These are phyloP conservation scores for Trametes cinnabarina DNA, from an alignment of 768 basidiomycete species.

Conservation along the genomic window DNA sequence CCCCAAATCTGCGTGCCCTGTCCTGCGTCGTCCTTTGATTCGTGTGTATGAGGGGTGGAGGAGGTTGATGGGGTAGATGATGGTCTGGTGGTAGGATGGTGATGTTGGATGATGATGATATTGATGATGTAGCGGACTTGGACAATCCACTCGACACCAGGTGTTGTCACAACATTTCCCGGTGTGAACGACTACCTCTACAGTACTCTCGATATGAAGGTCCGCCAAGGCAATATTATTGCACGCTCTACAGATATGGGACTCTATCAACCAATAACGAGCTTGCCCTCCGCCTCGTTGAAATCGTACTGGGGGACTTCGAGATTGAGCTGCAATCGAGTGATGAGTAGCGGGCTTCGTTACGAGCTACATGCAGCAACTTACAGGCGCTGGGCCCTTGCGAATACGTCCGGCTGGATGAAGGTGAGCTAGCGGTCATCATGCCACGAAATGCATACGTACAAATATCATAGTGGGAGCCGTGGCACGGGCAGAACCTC, in stretches of 20 bases:
- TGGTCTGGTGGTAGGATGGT: background rate
- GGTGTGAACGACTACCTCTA: background rate
- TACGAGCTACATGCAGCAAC: conserved; percentile 27
- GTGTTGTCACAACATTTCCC: conserved; percentile 3
- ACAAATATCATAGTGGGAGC: conserved; percentile 98
- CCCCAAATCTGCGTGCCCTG: conserved; percentile 1
- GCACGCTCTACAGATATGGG: conserved; percentile 14
- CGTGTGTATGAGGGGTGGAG: background rate
- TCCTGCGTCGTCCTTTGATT: background rate
- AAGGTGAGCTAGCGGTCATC: conserved; percentile 12
- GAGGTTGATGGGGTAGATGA: background rate
- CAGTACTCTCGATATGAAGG: background rate
- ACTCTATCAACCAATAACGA: conserved; percentile 71
- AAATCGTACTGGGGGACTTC: conserved; percentile 89
- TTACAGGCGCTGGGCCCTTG: conserved; percentile 93
- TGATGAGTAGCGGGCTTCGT: conserved; percentile 13
- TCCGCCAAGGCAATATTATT: conserved; percentile 11
- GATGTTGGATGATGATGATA: background rate
- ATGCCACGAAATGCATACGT: conserved; percentile 31
- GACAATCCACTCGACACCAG: background rate
- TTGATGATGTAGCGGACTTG: background rate
- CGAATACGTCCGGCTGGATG: conserved; percentile 83
- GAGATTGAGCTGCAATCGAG: conserved; percentile 69
- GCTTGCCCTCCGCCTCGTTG: conserved; percentile 83
- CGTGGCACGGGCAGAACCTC: conserved; percentile 98